Conservation (phyloP, 805 yeast genomes). For the Candida peoriensis region DNA sequence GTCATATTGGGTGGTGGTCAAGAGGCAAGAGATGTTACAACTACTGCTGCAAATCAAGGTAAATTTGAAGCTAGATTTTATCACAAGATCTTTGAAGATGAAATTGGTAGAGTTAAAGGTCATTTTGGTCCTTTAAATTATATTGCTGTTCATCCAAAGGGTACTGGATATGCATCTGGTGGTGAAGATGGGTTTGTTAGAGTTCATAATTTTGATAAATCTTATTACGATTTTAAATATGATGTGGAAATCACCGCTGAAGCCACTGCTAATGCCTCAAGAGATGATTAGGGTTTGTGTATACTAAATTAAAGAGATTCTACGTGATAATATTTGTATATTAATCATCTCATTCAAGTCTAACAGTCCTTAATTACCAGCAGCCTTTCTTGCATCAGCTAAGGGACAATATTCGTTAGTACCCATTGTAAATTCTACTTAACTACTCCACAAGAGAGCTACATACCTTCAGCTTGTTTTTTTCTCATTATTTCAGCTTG, state of each 20-base stretch:
- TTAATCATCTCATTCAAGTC: slow-evolving; percentile 1
- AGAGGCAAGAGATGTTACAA: slow-evolving; percentile 96
- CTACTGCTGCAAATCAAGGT: slow-evolving; percentile 92
- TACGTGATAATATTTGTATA: slow-evolving; percentile 2
- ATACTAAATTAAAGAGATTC: slow-evolving; percentile 1
- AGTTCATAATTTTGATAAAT: slow-evolving; percentile 87
- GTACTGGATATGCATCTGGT: slow-evolving; percentile 91
- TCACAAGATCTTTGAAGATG: slow-evolving; percentile 93
- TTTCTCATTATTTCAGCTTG: slow-evolving; percentile 89
- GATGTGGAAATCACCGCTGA: slow-evolving; percentile 83
- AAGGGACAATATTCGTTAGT: slow-evolving; percentile 10
- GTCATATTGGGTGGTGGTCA: slow-evolving; percentile 98
- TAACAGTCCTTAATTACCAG: slow-evolving; percentile 18
- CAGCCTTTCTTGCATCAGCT: slow-evolving; percentile 50
- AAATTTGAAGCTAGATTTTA: slow-evolving; percentile 94
- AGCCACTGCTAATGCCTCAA: slow-evolving; percentile 24
- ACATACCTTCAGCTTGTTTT: slow-evolving; percentile 80
- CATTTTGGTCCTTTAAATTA: slow-evolving; percentile 98
- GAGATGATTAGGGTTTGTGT: background rate
- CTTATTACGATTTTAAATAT: slow-evolving; percentile 87
- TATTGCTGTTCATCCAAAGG: slow-evolving; percentile 91
- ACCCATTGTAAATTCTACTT: background rate
- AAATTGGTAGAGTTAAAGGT: slow-evolving; percentile 94
- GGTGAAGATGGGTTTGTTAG: slow-evolving; percentile 98
- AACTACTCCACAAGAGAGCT: background rate